A percentile compares a stretch with the other conserved stretches of the same genome.
Evolutionary conservation across 2,329 filamentous ascomycete species (phyloP).

Genomic region (Pyrenophora teres): DNA sequence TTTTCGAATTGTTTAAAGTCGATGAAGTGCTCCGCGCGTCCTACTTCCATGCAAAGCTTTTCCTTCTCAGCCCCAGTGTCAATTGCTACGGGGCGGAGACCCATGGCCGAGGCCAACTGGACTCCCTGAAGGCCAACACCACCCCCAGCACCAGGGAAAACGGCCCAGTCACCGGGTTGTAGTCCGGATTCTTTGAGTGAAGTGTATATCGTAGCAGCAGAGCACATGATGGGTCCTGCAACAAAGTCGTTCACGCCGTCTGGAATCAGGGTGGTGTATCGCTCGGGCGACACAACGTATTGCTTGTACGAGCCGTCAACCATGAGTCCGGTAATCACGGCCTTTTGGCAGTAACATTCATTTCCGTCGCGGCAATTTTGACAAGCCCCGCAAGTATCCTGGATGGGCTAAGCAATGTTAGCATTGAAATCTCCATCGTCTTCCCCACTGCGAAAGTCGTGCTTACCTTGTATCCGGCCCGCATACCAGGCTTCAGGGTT

Average conservation of each 20-base stretch:
- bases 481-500: conserved; percentile 51
- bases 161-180: conserved; percentile 59
- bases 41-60: conserved; percentile 39
- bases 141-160: conserved; percentile 60
- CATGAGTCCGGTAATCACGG: conserved; percentile 54
- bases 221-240: conserved; percentile 66
- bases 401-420: conserved; percentile 27
- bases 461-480: conserved; percentile 44
- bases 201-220: conserved; percentile 63
- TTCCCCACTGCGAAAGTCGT: neutral
- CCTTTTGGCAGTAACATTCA: conserved; percentile 59
- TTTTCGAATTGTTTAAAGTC: conserved; percentile 44
- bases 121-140: conserved; percentile 64
- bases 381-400: conserved; percentile 44
- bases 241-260: conserved; percentile 60
- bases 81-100: conserved; percentile 43
- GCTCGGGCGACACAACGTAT: conserved; percentile 61
- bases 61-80: conserved; percentile 45
- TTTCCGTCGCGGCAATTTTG: conserved; percentile 57
- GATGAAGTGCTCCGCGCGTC: conserved; percentile 46
- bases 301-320: conserved; percentile 60
- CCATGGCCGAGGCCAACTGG: conserved; percentile 51
- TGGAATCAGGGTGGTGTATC: conserved; percentile 60
- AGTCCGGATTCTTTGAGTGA: conserved; percentile 59
- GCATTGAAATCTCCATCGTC: neutral